Percentiles rank a stretch among this genome's conserved stretches.
phyloP scores from a whole-genome alignment of 2,329 filamentous ascomycete genomes.

The Aphanoascus verrucosus region DNA sequence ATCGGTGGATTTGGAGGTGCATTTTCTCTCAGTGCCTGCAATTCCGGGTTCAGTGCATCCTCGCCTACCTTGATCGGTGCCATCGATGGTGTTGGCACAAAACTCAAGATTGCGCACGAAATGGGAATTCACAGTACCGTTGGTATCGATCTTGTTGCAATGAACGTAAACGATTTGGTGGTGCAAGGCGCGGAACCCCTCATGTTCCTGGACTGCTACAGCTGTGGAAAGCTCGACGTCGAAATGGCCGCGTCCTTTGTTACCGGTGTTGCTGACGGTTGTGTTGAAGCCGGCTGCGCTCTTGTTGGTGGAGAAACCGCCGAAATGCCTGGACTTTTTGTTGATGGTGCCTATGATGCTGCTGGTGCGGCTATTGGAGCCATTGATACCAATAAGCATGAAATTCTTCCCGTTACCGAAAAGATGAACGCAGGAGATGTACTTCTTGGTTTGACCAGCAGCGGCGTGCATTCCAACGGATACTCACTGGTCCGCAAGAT shows the following conservation, averaged over 20 bases:
- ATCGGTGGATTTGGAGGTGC: constrained; percentile 94
- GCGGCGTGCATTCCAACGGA: constrained; percentile 88
- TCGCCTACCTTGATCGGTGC: constrained; percentile 80
- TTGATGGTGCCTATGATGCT: constrained; percentile 80
- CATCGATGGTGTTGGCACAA: constrained; percentile 93
- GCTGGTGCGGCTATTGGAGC: constrained; percentile 83
- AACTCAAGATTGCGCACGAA: constrained; percentile 87
- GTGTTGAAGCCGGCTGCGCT: constrained; percentile 72
- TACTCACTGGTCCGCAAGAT: constrained; percentile 95
- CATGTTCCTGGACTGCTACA: constrained; percentile 97
- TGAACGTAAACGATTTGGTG: constrained; percentile 97
- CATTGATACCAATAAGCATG: constrained; percentile 47
- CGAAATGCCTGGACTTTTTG: constrained; percentile 95
- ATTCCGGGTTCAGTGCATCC: constrained; percentile 62
- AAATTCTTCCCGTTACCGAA: constrained; percentile 63
- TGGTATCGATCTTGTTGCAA: constrained; percentile 91
- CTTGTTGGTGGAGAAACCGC: constrained; percentile 96
- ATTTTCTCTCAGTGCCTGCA: constrained; percentile 57
- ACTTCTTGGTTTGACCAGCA: constrained; percentile 73
- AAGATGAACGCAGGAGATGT: constrained; percentile 75
- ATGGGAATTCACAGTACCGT: constrained; percentile 88
- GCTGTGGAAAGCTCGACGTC: constrained; percentile 77
- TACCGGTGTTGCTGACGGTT: constrained; percentile 78
- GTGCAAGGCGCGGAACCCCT: constrained; percentile 91
- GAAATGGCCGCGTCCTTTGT: constrained; percentile 74